Conservation (phyloP, 768 basidiomycete genomes). For the Kwoniella newhampshirensis region DNA sequence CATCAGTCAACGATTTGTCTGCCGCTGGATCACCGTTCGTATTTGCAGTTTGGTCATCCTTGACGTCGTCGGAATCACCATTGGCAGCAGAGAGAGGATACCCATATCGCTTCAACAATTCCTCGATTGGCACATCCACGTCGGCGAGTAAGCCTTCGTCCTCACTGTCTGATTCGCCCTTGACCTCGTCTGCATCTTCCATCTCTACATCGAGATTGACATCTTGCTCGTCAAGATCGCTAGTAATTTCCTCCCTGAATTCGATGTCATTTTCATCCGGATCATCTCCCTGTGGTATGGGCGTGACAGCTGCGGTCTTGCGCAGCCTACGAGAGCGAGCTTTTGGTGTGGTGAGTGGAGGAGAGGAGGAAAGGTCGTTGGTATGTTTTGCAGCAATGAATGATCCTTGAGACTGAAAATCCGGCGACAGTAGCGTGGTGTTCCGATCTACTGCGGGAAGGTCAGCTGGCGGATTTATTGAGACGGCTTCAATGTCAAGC, state of each 20-base stretch:
- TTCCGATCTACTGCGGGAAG: no score
- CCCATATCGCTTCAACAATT: conserved; percentile 53
- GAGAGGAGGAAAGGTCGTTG: background rate
- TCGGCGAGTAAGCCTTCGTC: conserved; percentile 55
- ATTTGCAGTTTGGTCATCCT: background rate
- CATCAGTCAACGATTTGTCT: conserved; percentile 35
- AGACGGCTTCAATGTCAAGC: background rate
- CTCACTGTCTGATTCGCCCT: conserved; percentile 47
- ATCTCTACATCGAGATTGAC: conserved; percentile 55
- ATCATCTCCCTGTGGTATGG: conserved; percentile 26
- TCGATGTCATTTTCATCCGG: conserved; percentile 48
- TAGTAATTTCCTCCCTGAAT: conserved; percentile 33
- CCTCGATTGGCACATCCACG: conserved; percentile 56
- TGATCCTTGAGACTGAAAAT: no score
- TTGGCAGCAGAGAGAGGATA: conserved; percentile 35
- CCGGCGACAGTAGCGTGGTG: no score
- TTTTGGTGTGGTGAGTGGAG: background rate
- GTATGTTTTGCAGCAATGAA: background rate
- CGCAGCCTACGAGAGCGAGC: conserved; percentile 28
- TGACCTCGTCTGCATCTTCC: conserved; percentile 54
- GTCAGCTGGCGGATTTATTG: background rate
- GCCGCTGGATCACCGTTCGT: background rate
- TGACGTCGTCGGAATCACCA: conserved; percentile 1
- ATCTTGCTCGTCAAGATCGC: conserved; percentile 53
- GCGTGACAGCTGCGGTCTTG: conserved; percentile 12